phyloP scores from a whole-genome alignment of 2,329 filamentous ascomycete species.

The Trichophyton mentagrophytes region DNA sequence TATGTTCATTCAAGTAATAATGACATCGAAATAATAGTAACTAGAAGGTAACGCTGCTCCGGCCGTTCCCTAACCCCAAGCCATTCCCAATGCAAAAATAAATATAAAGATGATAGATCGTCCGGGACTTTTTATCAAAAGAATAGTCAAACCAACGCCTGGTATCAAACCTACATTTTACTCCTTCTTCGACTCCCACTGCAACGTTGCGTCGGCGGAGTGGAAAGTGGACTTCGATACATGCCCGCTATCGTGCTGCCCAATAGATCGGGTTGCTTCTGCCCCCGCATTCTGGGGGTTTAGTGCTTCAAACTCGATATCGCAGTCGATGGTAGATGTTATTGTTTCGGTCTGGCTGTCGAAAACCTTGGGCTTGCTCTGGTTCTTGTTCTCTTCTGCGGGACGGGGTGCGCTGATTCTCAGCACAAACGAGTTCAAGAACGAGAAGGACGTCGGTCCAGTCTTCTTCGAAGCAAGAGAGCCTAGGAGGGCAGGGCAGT shows the following conservation, averaged over 20 bases:
- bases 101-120: too few species aligned
- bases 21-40: too few species aligned
- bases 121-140: not conserved
- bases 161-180: not conserved
- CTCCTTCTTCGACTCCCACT: not conserved
- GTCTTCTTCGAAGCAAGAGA: not conserved
- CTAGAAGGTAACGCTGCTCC: too few species aligned
- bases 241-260: not conserved
- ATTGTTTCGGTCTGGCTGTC: not conserved
- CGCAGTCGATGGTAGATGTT: not conserved
- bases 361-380: not conserved
- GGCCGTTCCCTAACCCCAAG: too few species aligned
- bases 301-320: not conserved
- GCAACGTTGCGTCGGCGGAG: not conserved
- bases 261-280: not conserved
- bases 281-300: not conserved
- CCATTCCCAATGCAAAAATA: too few species aligned
- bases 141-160: not conserved
- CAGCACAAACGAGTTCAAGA: not conserved
- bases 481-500: not conserved
- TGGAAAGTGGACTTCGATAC: not conserved
- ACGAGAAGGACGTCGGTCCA: not conserved
- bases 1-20: too few species aligned
- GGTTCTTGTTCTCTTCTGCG: not conserved
- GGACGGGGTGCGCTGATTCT: not conserved